Conservation (phyloP, 441 rosid species). For the Arabidopsis lyrata region DNA sequence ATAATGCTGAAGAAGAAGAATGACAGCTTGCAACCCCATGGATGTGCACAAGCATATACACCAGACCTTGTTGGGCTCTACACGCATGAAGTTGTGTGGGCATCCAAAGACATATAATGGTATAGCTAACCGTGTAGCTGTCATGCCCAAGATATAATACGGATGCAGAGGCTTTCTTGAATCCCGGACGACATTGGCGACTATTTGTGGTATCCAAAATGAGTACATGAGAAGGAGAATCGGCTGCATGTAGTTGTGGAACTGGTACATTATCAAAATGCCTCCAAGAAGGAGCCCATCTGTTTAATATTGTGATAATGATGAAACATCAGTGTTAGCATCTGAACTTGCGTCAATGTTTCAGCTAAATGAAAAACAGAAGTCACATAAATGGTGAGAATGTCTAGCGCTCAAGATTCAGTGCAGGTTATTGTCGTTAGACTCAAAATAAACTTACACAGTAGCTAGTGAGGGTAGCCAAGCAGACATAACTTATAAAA, state of each 20-base stretch:
- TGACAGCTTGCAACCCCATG: constrained; percentile 77
- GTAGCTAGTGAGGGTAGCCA: constrained; percentile 1
- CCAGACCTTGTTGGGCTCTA: constrained; percentile 84
- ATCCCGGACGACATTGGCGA: constrained; percentile 83
- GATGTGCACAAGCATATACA: constrained; percentile 75
- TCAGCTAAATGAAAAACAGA: not conserved
- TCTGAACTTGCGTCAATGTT: constrained; percentile 6
- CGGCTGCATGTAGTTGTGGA: constrained; percentile 80
- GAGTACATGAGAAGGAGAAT: constrained; percentile 89
- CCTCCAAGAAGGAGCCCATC: constrained; percentile 99
- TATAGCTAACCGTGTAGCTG: constrained; percentile 83
- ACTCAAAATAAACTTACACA: not conserved
- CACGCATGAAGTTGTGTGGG: constrained; percentile 96
- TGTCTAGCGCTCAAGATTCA: not conserved
- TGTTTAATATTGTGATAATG: constrained; percentile 49
- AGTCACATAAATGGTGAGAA: not conserved
- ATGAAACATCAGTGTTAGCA: constrained; percentile 25
- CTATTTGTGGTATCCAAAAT: constrained; percentile 96
- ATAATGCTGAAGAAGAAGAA: constrained; percentile 94
- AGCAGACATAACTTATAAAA: not conserved
- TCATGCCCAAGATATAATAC: constrained; percentile 88
- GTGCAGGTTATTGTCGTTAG: not conserved
- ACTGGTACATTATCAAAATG: constrained; percentile 92
- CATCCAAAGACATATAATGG: constrained; percentile 93
- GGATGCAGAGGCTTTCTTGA: constrained; percentile 98